These are phyloP conservation scores for Diaporthe batatas DNA, from an alignment of 2,329 filamentous ascomycete species.

Conservation along the genomic window DNA sequence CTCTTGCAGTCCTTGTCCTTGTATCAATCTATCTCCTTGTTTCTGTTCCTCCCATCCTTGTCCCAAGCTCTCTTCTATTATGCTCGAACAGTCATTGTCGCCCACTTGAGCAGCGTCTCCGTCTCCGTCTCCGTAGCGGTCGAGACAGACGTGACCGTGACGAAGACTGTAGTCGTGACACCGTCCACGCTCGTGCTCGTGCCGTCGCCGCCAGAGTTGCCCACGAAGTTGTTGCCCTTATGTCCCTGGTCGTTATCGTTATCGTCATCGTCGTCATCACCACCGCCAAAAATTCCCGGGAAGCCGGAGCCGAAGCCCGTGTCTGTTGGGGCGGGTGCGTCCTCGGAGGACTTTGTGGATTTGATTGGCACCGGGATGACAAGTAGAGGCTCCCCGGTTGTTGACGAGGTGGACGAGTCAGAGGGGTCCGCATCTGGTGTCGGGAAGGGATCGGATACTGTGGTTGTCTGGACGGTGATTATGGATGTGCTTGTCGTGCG, in stretches of 20 bases:
- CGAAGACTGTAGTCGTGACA: slow-evolving; percentile 38
- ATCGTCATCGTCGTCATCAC: background rate
- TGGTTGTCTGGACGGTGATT: slow-evolving; percentile 10
- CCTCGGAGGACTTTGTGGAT: background rate
- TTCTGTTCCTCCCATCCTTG: background rate
- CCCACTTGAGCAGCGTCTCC: slow-evolving; percentile 31
- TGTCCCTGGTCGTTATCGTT: background rate
- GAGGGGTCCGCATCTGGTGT: background rate
- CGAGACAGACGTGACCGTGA: slow-evolving; percentile 40
- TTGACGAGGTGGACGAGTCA: background rate
- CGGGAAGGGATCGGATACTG: background rate
- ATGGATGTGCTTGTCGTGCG: slow-evolving; percentile 18
- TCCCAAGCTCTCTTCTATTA: background rate
- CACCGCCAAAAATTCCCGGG: background rate
- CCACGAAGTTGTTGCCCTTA: slow-evolving; percentile 25
- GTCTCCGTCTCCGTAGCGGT: slow-evolving; percentile 34
- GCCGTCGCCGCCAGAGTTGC: slow-evolving; percentile 24
- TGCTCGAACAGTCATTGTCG: slow-evolving; percentile 20
- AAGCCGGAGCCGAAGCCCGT: background rate
- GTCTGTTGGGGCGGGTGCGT: slow-evolving; percentile 27
- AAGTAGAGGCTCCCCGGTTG: slow-evolving; percentile 6
- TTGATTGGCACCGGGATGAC: slow-evolving; percentile 28
- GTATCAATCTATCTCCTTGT: background rate
- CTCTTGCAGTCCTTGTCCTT: background rate
- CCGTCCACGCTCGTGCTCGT: slow-evolving; percentile 35